Base-by-base conservation (phyloP, 306 rosid genomes). In the Vigna unguiculata region DNA sequence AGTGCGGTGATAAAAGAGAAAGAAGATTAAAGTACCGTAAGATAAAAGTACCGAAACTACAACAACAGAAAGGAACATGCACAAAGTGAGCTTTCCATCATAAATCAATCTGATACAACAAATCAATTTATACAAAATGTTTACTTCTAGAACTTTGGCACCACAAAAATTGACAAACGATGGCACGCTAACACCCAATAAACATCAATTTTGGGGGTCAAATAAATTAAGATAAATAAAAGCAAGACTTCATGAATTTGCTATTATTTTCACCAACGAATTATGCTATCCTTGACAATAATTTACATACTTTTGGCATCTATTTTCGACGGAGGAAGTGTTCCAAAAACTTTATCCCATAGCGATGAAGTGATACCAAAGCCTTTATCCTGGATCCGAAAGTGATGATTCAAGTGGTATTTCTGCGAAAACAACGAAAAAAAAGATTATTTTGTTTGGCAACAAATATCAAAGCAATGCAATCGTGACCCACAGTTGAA, bases 371-470 rank as follows among this genome's bases (percentile, higher is more conserved):
- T 95, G 76, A 95, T 91, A 32, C 97, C 98, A 70, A 86, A 95
- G 69, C 98, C 97, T 76, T 88, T 92, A 68, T 84, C 76, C 85
- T 89, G 93, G 83, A 92, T 75, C 75, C 97, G 87, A 85, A 89
- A 95, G 86, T 95, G 98, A 86, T 95, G 98, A 72, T 89, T 95
- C 88, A 95, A 57, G 84, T 95, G 98, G 84, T 90, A 95, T 80
- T 79, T 92, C 98, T 95, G 92, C 87, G 62, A 9, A 7, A 34
- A 34, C 1, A 6, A 34, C 1, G 8, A 34, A 34, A 34, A 6
- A 28, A 34, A 6, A 28, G 4, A 28, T 0, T 28, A 28, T 28
- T 28, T 28, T 28, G 32, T 28, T 28, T 28, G 32, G 5, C 32
- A 28, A 28, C 1, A 28, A 28, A 28, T 28, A 28, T 28, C 32